These are phyloP conservation scores for Fusarium dlaminii DNA, from an alignment of 2,329 filamentous ascomycete genomes.

Conservation along the genomic window DNA sequence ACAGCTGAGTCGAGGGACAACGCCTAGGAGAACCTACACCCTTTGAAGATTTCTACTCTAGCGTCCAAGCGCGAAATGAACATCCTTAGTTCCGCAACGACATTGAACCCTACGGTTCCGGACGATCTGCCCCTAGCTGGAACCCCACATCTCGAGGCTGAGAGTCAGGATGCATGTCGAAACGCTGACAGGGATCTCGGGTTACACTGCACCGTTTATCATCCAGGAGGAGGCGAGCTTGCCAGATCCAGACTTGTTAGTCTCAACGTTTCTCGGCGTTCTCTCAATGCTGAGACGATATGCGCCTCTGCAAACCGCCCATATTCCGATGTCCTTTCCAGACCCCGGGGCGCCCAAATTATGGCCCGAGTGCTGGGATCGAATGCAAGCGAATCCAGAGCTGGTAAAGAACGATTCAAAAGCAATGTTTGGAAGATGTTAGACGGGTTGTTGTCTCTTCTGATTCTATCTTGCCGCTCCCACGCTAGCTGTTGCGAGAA, in stretches of 20 bases:
- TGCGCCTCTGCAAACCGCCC: conserved; percentile 9
- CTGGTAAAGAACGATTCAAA: conserved; percentile 34
- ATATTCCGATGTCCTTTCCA: conserved; percentile 10
- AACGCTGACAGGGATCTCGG: conserved; percentile 27
- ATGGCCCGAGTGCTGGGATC: conserved; percentile 25
- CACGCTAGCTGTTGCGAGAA: conserved; percentile 6
- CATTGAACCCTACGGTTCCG: not conserved
- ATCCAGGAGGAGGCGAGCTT: conserved; percentile 9
- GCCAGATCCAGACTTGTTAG: conserved; percentile 12
- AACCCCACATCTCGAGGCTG: conserved; percentile 23
- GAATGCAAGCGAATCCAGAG: conserved; percentile 36
- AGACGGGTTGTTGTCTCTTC: conserved; percentile 12
- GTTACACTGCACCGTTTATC: conserved; percentile 26
- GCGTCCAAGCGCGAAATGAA: not conserved
- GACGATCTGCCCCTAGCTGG: conserved; percentile 1
- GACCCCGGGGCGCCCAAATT: conserved; percentile 11
- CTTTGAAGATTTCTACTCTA: not conserved
- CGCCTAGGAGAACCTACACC: conserved; percentile 8
- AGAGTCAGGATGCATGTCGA: conserved; percentile 14
- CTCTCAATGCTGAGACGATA: conserved; percentile 15
- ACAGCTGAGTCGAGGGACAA: conserved; percentile 17
- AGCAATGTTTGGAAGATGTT: conserved; percentile 19
- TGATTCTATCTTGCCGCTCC: conserved; percentile 2
- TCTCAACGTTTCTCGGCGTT: conserved; percentile 9
- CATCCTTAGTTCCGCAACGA: not conserved